These are phyloP conservation scores for Alternaria metachromatica DNA, from an alignment of 2,329 filamentous ascomycete genomes.

Conservation along the genomic window DNA sequence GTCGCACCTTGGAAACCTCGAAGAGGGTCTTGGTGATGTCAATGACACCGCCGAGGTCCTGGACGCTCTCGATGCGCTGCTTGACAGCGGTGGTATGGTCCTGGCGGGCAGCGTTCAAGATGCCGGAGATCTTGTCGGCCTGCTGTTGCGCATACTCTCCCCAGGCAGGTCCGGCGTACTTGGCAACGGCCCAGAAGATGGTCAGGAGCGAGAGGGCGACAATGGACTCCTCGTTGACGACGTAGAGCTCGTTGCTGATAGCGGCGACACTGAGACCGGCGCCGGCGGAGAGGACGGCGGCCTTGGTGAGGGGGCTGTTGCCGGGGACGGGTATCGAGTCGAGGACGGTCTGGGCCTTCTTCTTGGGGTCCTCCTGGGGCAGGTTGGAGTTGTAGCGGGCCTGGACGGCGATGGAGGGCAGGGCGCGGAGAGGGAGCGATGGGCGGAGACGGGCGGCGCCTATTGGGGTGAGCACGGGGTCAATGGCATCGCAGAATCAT, in stretches of 20 bases:
- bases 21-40: slow-evolving; percentile 97
- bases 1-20: slow-evolving; percentile 89
- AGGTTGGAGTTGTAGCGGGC: slow-evolving; percentile 78
- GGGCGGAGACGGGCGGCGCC: slow-evolving; percentile 88
- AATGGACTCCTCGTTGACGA: slow-evolving; percentile 98
- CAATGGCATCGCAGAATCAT: slow-evolving; percentile 51
- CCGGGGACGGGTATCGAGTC: slow-evolving; percentile 92
- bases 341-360: slow-evolving; percentile 94
- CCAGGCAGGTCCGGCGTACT: slow-evolving; percentile 93
- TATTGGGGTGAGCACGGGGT: slow-evolving; percentile 52
- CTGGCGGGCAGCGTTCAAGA: slow-evolving; percentile 90
- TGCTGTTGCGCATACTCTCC: slow-evolving; percentile 89
- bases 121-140: slow-evolving; percentile 89
- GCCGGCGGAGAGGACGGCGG: slow-evolving; percentile 91
- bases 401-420: slow-evolving; percentile 76
- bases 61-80: slow-evolving; percentile 89
- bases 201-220: slow-evolving; percentile 90
- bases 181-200: slow-evolving; percentile 90
- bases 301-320: slow-evolving; percentile 92
- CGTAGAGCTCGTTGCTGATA: slow-evolving; percentile 99
- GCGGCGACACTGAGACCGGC: slow-evolving; percentile 91
- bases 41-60: slow-evolving; percentile 93
- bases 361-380: slow-evolving; percentile 87
- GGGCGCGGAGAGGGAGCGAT: slow-evolving; percentile 73
- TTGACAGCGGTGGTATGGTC: slow-evolving; percentile 97